Conservation (phyloP, 441 rosid genomes). For the Euphorbia corollata region DNA sequence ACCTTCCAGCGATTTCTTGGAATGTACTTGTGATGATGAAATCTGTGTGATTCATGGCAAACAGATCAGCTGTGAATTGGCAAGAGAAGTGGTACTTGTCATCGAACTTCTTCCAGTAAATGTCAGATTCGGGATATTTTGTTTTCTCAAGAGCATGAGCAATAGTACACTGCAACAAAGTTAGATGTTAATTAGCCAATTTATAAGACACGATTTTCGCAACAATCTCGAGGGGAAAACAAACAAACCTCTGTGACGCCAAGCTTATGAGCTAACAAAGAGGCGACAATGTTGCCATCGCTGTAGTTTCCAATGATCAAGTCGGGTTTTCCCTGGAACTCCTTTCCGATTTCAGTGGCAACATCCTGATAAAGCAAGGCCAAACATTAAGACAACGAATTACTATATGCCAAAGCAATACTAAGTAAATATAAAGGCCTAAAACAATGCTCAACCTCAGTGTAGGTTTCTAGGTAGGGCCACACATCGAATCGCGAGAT, state of each 20-base stretch:
- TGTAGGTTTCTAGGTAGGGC: slow-evolving; percentile 92
- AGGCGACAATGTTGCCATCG: slow-evolving; percentile 93
- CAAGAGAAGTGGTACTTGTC: slow-evolving; percentile 93
- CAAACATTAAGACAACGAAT: neutral
- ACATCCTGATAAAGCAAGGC: slow-evolving; percentile 53
- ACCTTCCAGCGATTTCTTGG: slow-evolving; percentile 99
- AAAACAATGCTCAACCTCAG: slow-evolving; percentile 52
- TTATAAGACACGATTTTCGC: neutral
- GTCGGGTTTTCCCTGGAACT: slow-evolving; percentile 92
- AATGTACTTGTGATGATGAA: slow-evolving; percentile 95
- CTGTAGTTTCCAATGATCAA: slow-evolving; percentile 93
- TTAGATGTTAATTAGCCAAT: neutral
- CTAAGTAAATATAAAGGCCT: neutral
- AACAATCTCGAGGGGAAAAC: neutral
- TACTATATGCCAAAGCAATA: neutral
- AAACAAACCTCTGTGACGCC: slow-evolving; percentile 80
- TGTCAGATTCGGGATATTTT: slow-evolving; percentile 85
- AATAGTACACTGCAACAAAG: slow-evolving; percentile 61
- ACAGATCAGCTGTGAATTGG: slow-evolving; percentile 90
- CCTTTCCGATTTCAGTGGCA: slow-evolving; percentile 71
- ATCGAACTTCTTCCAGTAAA: slow-evolving; percentile 87
- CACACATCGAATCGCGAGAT: slow-evolving; percentile 96
- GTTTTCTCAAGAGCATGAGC: slow-evolving; percentile 97
- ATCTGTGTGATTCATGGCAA: slow-evolving; percentile 94
- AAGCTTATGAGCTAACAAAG: slow-evolving; percentile 76